Percentiles rank a stretch among this genome's conserved stretches.
Evolutionary conservation across 2,329 filamentous ascomycete genomes (phyloP).

Genomic region (Emmonsiellopsis sp.): DNA sequence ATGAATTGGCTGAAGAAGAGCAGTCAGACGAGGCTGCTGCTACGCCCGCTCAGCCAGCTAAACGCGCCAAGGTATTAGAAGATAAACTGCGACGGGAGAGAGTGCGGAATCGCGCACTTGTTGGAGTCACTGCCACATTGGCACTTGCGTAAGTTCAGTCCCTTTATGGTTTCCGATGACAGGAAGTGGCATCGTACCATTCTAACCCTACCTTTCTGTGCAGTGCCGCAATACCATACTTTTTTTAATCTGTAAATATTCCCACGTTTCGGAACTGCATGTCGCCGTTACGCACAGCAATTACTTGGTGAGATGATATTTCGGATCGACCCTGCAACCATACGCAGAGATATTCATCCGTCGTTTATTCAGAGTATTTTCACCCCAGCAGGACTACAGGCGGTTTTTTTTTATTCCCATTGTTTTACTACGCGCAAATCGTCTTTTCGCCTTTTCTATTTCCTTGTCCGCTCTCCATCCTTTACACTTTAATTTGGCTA

Average conservation of each 20-base stretch:
- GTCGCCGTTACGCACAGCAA: background rate
- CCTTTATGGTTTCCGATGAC: background rate
- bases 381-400: background rate
- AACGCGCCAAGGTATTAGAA: slow-evolving; percentile 63
- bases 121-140: slow-evolving; percentile 78
- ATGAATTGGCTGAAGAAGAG: slow-evolving; percentile 51
- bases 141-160: slow-evolving; percentile 69
- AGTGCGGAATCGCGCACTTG: slow-evolving; percentile 73
- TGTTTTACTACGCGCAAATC: background rate
- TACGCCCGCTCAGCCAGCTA: slow-evolving; percentile 43
- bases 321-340: no score
- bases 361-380: background rate
- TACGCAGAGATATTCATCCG: no score
- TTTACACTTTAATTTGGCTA: background rate
- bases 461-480: background rate
- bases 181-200: background rate
- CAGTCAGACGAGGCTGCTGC: slow-evolving; percentile 23
- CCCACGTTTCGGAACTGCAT: background rate
- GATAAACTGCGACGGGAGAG: slow-evolving; percentile 74
- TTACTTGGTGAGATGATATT: no score
- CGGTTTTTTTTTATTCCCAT: background rate
- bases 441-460: background rate
- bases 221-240: slow-evolving; percentile 40
- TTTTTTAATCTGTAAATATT: slow-evolving; percentile 26
- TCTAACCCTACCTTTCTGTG: slow-evolving; percentile 11